Conservation (phyloP, 352 stramenopile species). For the Thraustotheca clavata region DNA sequence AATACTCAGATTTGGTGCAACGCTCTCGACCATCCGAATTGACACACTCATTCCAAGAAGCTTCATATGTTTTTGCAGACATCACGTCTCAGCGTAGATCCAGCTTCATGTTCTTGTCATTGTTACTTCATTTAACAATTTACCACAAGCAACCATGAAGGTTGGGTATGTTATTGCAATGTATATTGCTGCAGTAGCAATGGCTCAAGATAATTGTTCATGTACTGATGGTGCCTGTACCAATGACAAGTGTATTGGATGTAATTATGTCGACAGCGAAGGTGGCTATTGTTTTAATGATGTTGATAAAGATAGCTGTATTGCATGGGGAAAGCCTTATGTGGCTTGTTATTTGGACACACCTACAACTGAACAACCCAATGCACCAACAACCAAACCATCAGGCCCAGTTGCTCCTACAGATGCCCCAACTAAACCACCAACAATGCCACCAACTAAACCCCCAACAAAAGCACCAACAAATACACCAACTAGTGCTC, state of each 20-base stretch:
- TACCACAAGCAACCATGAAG: too few species aligned
- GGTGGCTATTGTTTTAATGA: constrained; percentile 4
- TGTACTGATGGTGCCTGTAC: background rate
- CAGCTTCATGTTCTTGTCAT: background rate
- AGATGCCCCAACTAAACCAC: background rate
- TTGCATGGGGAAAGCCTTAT: constrained; percentile 1
- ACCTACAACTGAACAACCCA: too few species aligned
- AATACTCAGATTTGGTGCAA: too few species aligned
- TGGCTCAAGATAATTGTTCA: background rate
- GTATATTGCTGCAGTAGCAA: background rate
- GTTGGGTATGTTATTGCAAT: background rate
- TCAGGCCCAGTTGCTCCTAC: background rate
- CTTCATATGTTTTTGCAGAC: background rate
- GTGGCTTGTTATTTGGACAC: background rate
- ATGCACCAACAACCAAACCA: background rate
- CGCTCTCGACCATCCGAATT: too few species aligned
- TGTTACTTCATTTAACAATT: constrained; percentile 1
- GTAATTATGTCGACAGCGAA: constrained; percentile 1
- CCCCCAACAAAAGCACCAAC: background rate
- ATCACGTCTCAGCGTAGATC: background rate
- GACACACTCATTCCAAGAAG: too few species aligned
- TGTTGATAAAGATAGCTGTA: constrained; percentile 2
- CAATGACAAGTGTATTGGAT: background rate
- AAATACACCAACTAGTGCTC: too few species aligned
- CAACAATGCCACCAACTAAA: too few species aligned